Conservation (phyloP, 768 basidiomycete genomes). For the Lentinula lateritia region DNA sequence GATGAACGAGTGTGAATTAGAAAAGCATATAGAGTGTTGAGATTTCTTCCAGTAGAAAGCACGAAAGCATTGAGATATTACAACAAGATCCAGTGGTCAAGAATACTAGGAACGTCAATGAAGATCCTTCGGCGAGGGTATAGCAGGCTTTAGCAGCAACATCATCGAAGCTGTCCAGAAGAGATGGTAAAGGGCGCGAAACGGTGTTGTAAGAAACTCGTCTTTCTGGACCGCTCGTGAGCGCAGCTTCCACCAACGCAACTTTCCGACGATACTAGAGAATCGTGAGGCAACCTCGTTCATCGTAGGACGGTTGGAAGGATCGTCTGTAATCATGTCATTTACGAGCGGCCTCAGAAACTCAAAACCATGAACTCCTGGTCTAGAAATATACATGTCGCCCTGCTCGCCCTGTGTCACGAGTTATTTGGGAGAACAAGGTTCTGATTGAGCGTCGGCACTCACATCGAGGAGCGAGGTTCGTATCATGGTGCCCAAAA, state of each 20-base stretch:
- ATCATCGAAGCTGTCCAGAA: background rate
- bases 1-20: too few relatives aligned
- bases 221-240: background rate
- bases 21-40: too few relatives aligned
- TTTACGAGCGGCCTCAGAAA: conserved; percentile 9
- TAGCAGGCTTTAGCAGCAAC: background rate
- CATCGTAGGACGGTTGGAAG: conserved; percentile 10
- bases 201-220: background rate
- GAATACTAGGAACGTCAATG: background rate
- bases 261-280: background rate
- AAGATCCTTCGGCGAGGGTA: background rate
- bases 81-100: too few relatives aligned
- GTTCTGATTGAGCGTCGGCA: background rate
- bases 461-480: conserved; percentile 8
- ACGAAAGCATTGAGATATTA: too few relatives aligned
- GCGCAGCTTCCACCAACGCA: conserved; percentile 2
- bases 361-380: conserved; percentile 1
- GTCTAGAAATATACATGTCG: background rate
- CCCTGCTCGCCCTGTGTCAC: background rate
- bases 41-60: too few relatives aligned
- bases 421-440: background rate
- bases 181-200: background rate
- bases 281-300: conserved; percentile 10
- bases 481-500: conserved; percentile 6
- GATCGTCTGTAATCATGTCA: conserved; percentile 5